Conservation (phyloP, 192 early-diverging fungal genomes). For the Linnemannia schmuckeri region DNA sequence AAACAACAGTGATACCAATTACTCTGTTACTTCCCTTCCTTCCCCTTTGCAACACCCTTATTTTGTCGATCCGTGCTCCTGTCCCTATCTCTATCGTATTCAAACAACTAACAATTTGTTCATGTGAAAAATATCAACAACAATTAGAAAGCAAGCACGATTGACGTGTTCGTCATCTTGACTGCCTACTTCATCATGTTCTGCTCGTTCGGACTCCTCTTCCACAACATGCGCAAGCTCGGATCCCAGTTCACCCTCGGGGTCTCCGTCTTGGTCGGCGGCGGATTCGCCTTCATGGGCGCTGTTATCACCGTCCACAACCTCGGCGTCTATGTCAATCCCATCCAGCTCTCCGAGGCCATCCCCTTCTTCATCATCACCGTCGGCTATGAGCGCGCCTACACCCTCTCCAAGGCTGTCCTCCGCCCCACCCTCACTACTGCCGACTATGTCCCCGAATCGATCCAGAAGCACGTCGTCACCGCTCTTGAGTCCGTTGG, state of each 20-base stretch:
- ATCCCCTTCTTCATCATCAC: constrained; percentile 93
- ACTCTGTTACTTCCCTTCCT: neutral
- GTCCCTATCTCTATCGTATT: neutral
- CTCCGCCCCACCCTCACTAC: constrained; percentile 62
- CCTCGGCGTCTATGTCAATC: constrained; percentile 77
- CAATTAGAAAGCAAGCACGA: constrained; percentile 71
- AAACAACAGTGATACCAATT: neutral
- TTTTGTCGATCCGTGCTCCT: constrained; percentile 1
- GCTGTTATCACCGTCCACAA: constrained; percentile 77
- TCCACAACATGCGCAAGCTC: constrained; percentile 86
- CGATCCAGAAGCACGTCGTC: constrained; percentile 67
- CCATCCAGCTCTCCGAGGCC: constrained; percentile 82
- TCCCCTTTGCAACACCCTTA: neutral
- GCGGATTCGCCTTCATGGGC: constrained; percentile 83
- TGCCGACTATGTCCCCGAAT: constrained; percentile 34
- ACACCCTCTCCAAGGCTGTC: constrained; percentile 85
- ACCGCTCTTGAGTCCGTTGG: constrained; percentile 75
- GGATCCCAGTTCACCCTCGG: constrained; percentile 85
- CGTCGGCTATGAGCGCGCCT: constrained; percentile 92
- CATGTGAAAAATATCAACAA: neutral
- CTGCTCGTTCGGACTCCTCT: constrained; percentile 83
- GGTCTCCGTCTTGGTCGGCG: constrained; percentile 75
- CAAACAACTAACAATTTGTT: neutral
- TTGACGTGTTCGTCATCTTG: constrained; percentile 85
- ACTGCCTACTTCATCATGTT: constrained; percentile 87